phyloP scores from a whole-genome alignment of 176 grass and related monocot genomes.

The Canna indica region DNA sequence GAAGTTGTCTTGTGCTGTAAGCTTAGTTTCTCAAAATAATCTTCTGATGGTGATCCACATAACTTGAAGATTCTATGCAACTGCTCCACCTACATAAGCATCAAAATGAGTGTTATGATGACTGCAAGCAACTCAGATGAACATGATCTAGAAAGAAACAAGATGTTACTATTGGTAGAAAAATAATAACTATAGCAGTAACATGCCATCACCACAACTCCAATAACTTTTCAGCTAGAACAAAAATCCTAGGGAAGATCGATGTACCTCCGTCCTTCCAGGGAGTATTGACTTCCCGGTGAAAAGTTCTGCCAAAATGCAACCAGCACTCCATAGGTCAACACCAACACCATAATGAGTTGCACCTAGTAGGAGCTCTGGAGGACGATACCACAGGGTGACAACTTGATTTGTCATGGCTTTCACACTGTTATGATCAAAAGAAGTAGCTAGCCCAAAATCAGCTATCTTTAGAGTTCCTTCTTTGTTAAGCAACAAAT shows the following conservation, averaged over 20 bases:
- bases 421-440: slow-evolving; percentile 35
- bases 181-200: neutral
- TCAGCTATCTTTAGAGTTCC: slow-evolving; percentile 93
- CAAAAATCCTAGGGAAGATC: neutral
- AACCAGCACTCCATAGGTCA: slow-evolving; percentile 94
- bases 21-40: slow-evolving; percentile 71
- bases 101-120: neutral
- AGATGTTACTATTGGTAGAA: neutral
- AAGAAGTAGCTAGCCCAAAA: slow-evolving; percentile 74
- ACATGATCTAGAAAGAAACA: neutral
- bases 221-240: neutral
- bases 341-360: slow-evolving; percentile 70
- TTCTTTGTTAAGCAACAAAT: slow-evolving; percentile 62
- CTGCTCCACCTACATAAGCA: slow-evolving; percentile 75
- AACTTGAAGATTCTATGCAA: slow-evolving; percentile 95
- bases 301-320: slow-evolving; percentile 79
- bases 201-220: neutral
- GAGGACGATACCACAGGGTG: slow-evolving; percentile 96
- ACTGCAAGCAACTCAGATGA: neutral
- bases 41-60: slow-evolving; percentile 73
- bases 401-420: slow-evolving; percentile 88
- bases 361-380: slow-evolving; percentile 80
- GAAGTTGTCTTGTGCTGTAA: slow-evolving; percentile 36
- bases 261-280: slow-evolving; percentile 70
- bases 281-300: slow-evolving; percentile 64